Conservation (phyloP, 805 yeast genomes). For the Candida sakaeoensis region DNA sequence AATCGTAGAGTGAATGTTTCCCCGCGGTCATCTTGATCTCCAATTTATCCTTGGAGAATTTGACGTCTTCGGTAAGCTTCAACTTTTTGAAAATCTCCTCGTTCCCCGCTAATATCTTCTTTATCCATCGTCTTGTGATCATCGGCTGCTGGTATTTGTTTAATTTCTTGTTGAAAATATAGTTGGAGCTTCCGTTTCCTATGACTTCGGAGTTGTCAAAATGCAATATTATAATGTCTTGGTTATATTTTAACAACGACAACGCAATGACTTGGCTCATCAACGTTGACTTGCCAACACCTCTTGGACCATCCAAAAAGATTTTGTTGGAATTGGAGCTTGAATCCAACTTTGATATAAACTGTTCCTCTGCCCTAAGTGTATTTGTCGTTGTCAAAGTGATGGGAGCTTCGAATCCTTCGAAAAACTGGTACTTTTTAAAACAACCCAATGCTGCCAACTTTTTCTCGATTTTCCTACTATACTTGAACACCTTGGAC, state of each 20-base stretch:
- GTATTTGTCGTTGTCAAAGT: slow-evolving; percentile 55
- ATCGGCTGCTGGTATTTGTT: slow-evolving; percentile 71
- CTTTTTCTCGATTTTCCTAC: slow-evolving; percentile 35
- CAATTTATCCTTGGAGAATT: slow-evolving; percentile 27
- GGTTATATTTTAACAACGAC: slow-evolving; percentile 30
- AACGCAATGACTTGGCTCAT: slow-evolving; percentile 68
- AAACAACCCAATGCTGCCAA: slow-evolving; percentile 59
- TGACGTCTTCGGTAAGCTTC: slow-evolving; percentile 31
- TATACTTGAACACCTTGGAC: slow-evolving; percentile 30
- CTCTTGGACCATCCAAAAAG: slow-evolving; percentile 64
- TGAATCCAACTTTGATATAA: slow-evolving; percentile 32
- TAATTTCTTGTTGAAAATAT: slow-evolving; percentile 47
- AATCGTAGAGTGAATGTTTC: slow-evolving; percentile 41
- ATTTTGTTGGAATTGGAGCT: slow-evolving; percentile 43
- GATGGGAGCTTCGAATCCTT: slow-evolving; percentile 57
- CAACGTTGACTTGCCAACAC: slow-evolving; percentile 75
- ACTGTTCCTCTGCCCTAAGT: slow-evolving; percentile 31
- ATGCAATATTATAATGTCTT: slow-evolving; percentile 52
- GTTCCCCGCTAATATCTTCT: slow-evolving; percentile 39
- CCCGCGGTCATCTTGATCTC: slow-evolving; percentile 30
- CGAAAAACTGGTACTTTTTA: slow-evolving; percentile 65
- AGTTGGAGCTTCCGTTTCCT: slow-evolving; percentile 73
- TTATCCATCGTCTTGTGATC: slow-evolving; percentile 59
- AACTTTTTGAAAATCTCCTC: slow-evolving; percentile 30
- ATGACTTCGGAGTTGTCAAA: slow-evolving; percentile 58